Evolutionary conservation across 2,329 filamentous ascomycete genomes (phyloP).

Genomic region (Neoarthrinium moseri): DNA sequence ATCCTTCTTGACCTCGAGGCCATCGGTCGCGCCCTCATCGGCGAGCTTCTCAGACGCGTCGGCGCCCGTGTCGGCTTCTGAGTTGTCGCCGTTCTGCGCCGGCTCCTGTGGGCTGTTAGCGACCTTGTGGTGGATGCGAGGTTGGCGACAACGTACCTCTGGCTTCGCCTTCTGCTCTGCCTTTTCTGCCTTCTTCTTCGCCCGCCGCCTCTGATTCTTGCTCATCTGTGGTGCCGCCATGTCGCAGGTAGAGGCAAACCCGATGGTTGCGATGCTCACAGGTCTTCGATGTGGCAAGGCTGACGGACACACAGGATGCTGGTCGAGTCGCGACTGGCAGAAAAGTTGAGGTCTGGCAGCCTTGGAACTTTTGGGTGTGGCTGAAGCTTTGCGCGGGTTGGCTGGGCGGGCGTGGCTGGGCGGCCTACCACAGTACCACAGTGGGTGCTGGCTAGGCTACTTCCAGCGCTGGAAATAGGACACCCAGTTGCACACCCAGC

Average conservation of each 20-base stretch:
- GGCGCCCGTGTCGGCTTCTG: constrained; percentile 32
- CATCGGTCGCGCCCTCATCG: constrained; percentile 25
- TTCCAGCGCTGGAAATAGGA: no score
- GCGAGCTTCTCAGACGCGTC: constrained; percentile 20
- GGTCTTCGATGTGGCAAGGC: no score
- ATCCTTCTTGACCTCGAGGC: constrained; percentile 42
- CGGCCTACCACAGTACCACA: no score
- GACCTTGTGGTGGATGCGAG: constrained; percentile 4
- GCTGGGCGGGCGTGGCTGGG: neutral
- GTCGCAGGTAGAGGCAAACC: constrained; percentile 32
- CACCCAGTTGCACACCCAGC: no score
- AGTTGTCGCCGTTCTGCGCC: constrained; percentile 24
- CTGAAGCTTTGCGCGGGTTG: neutral
- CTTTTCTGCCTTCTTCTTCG: constrained; percentile 95
- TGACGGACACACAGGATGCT: no score
- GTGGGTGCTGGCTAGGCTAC: no score
- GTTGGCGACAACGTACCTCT: constrained; percentile 39
- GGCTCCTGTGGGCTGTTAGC: constrained; percentile 13
- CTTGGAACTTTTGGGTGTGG: constrained; percentile 8
- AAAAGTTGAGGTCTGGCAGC: no score
- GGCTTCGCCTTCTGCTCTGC: constrained; percentile 71
- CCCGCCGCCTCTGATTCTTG: constrained; percentile 91
- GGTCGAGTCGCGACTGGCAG: no score
- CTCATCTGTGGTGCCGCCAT: constrained; percentile 73
- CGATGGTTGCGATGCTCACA: no score